Base-by-base conservation (phyloP, 805 yeast genomes). In the Sungouiella thailandica region DNA sequence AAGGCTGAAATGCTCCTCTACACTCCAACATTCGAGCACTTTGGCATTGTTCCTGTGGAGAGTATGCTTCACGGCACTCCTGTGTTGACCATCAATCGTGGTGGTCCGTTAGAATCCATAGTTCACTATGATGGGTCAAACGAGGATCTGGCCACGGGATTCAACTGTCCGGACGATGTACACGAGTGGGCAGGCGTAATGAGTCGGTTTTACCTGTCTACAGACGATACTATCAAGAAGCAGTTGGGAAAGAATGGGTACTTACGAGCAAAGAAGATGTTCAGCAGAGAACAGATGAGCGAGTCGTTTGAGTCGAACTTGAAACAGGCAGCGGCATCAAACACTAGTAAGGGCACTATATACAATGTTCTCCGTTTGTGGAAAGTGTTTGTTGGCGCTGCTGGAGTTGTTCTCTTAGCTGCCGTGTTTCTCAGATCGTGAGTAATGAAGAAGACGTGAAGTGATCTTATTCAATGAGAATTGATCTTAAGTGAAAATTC, bases 31-130 rank as follows among this genome's bases (percentile, higher is more conserved):
- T 74, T 73, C 48, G 98, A 93, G 57, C 99, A 93, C 61, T 93
- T 93, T 54, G 99, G 99, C 10, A 93, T 93, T 43, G 99, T 93
- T 7, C 99, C 99, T 1, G 69, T 93, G 11, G 98, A 93, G 55
- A 89, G 96, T 9, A 89, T 93, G 97, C 70, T 81, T 29, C 68
- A 75, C 37, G 82, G 84, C 18, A 80, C 81, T 0, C 87, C 95
- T 0, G 96, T 89, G 0, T 61, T 93, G 32, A 96, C 96, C 0
- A 80, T 82, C 4, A 78, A 84, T 50, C 78, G 78, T 25, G 99
- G 98, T 17, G 99, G 99, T 0, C 98, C 98, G 0, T 59, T 80
- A 23, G 99, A 93, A 53, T 81, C 96, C 0, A 63, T 83, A 7
- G 68, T 65, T 7, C 46, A 55, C 35, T 63, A 42, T 43, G 44